Base-by-base conservation (phyloP, 331 rosid species). In the Malus hybrid region DNA sequence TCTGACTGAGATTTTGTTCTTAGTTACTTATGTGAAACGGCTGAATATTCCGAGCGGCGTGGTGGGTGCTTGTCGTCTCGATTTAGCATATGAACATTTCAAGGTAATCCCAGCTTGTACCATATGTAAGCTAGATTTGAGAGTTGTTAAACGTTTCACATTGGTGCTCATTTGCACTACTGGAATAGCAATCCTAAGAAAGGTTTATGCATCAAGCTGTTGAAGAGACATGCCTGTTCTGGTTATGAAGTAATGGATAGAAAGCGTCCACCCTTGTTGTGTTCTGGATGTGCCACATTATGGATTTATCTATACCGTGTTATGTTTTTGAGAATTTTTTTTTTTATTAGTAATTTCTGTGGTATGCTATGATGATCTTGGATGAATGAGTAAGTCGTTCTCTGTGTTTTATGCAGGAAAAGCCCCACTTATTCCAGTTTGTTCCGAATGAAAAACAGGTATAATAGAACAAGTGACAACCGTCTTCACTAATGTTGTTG, bases 381-480 rank as follows among this genome's bases (percentile, higher is more conserved):
- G 67, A 62, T 65, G 72, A 70, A 54, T 12, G 67, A 62, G 77
- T 76, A 22, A 75, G 52, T 67, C n/a, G 65, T 42, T 81, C 67
- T 12, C 59, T 55, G 44, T 65, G 33, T 80, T 60, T 60, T 73
- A 67, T 88, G 86, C 92, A 95, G 99, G 97, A 95, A 80, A 95
- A 92, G 73, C 99, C 97, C 52, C 91, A 92, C 73, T 50, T 90
- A 67, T 92, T 95, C 87, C 97, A 95, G 85, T 95, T 95, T 81
- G 90, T 95, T 84, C 97, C 99, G 7, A 95, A 92, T 83, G 97
- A 95, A 90, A 95, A 95, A 79, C 99, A 95, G 92, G 99, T 89
- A 86, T 70, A 59, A 65, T 73, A 54, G 1, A 7, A 9, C 70
- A 10, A 34, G 29, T 34, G 19, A 24, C 16, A 28, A 46, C 34